Conservation (phyloP, 2,329 filamentous ascomycete species). For the Grosmannia clavigera region DNA sequence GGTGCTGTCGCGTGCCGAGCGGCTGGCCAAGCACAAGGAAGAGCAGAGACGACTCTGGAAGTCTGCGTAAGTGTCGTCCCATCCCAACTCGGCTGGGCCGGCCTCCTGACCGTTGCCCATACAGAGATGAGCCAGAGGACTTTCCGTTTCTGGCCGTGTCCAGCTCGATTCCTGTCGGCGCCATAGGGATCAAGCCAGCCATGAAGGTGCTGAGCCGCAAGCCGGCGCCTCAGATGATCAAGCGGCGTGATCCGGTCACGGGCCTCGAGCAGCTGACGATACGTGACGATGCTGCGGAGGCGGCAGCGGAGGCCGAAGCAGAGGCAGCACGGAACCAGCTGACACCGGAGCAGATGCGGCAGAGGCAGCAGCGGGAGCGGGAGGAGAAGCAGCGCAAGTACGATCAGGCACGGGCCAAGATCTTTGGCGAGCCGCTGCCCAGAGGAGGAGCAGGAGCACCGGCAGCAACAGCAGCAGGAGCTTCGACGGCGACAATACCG, state of each 20-base stretch:
- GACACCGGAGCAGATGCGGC: slow-evolving; percentile 64
- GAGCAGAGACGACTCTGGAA: slow-evolving; percentile 81
- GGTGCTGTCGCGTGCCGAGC: slow-evolving; percentile 59
- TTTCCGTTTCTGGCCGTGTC: slow-evolving; percentile 50
- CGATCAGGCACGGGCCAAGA: slow-evolving; percentile 74
- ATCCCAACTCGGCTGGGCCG: too few species aligned
- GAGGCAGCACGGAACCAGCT: slow-evolving; percentile 52
- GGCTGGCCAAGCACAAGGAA: slow-evolving; percentile 67
- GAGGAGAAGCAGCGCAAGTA: slow-evolving; percentile 88
- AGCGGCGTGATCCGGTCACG: slow-evolving; percentile 42
- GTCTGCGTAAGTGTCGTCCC: slow-evolving; percentile 52
- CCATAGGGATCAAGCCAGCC: slow-evolving; percentile 63
- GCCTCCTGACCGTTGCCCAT: background rate
- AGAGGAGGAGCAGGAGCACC: slow-evolving; percentile 13
- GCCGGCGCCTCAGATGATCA: slow-evolving; percentile 47
- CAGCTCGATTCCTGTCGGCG: slow-evolving; percentile 36
- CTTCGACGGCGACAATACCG: slow-evolving; percentile 17
- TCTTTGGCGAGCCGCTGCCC: slow-evolving; percentile 52
- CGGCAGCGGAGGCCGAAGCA: slow-evolving; percentile 56
- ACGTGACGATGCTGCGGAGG: slow-evolving; percentile 48
- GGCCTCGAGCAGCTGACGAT: slow-evolving; percentile 31
- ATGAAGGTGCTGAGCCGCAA: slow-evolving; percentile 80
- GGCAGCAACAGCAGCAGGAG: background rate
- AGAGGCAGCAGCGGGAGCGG: slow-evolving; percentile 63
- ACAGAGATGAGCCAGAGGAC: slow-evolving; percentile 60